These are phyloP conservation scores for Gnetum montanum DNA, from an alignment of 75 land plant species.

Conservation along the genomic window DNA sequence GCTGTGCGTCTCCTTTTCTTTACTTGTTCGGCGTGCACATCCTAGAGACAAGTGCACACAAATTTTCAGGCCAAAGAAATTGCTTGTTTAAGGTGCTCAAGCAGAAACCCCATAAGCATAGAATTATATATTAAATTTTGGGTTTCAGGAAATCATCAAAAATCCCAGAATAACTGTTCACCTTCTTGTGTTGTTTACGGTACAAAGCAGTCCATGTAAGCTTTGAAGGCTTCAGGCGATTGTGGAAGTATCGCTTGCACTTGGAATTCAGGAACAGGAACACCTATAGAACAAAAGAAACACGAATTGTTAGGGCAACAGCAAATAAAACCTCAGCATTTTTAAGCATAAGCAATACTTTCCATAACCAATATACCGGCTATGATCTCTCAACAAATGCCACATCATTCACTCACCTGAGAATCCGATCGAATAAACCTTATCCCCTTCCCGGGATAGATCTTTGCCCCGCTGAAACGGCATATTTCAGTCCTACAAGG, in stretches of 20 bases:
- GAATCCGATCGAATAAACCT: slow-evolving; percentile 38
- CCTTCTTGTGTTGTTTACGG: slow-evolving; percentile 80
- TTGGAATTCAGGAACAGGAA: slow-evolving; percentile 63
- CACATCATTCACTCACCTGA: slow-evolving; percentile 23
- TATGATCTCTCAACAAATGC: too few species aligned
- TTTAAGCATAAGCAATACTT: too few species aligned
- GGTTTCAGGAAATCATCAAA: too few species aligned
- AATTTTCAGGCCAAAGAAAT: too few species aligned
- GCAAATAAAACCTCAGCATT: too few species aligned
- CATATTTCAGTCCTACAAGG: slow-evolving; percentile 46
- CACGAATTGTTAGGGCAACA: too few species aligned
- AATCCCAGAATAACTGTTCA: too few species aligned
- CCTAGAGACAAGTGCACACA: slow-evolving; percentile 36
- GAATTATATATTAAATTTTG: too few species aligned
- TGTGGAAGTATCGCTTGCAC: slow-evolving; percentile 79
- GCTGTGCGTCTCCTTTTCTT: slow-evolving; percentile 65
- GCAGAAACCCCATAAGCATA: too few species aligned
- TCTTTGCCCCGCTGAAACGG: slow-evolving; percentile 50
- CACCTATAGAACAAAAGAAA: too few species aligned
- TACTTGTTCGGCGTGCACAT: slow-evolving; percentile 55
- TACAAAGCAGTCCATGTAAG: slow-evolving; percentile 71
- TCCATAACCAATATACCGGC: too few species aligned
- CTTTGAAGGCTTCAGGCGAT: slow-evolving; percentile 60
- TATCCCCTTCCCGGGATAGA: slow-evolving; percentile 51
- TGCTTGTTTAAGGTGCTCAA: neutral